Evolutionary conservation across 2,329 filamentous ascomycete species (phyloP), one percentile per base, ranked within the genome.

Genomic region (Ascomycota sp.): DNA sequence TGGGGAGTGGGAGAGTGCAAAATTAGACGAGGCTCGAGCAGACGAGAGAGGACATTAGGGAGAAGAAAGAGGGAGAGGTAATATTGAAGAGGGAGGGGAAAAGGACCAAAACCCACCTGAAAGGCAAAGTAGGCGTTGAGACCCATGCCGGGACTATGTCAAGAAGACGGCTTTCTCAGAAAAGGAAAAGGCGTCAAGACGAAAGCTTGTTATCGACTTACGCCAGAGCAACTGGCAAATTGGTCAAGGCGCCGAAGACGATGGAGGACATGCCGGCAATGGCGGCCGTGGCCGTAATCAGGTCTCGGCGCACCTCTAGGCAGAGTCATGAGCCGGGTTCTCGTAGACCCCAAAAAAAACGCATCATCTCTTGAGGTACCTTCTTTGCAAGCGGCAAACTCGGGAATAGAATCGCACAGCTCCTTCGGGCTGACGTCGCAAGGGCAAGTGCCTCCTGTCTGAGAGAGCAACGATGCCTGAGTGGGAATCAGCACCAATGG

Each of bases 51-150:
- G 8, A 25, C 15, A 19, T 26, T 13, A 45, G 53, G 43, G 27
- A 43, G 15, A 4, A 8, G 15, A 1, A n/a, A 17, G 15, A 13
- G 9, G 29, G n/a, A n/a, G n/a, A n/a, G n/a, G n/a, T n/a, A n/a
- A n/a, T n/a, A n/a, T n/a, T n/a, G n/a, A n/a, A n/a, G n/a, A n/a
- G n/a, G n/a, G n/a, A n/a, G n/a, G 19, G 37, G 44, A 39, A 35
- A 49, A 17, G 15, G 15, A 17, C 15, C 15, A 17, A 4, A 17
- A 4, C 46, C 49, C 21, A 57, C 55, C 11, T 70, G 77, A 46
- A 78, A 91, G 19, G 81, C 67, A 45, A 91, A 91, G 50, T 91
- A 91, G 12, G 81, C 81, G 45, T 92, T 92, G 32, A 91, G 51
- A 19, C 82, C 47, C 15, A 17, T 17, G 15, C 22, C 22, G 8